A percentile compares a stretch with the other conserved stretches of the same genome.
phyloP scores from a whole-genome alignment of 2,329 filamentous ascomycete genomes.

The Ceratocystis eucalypticola region DNA sequence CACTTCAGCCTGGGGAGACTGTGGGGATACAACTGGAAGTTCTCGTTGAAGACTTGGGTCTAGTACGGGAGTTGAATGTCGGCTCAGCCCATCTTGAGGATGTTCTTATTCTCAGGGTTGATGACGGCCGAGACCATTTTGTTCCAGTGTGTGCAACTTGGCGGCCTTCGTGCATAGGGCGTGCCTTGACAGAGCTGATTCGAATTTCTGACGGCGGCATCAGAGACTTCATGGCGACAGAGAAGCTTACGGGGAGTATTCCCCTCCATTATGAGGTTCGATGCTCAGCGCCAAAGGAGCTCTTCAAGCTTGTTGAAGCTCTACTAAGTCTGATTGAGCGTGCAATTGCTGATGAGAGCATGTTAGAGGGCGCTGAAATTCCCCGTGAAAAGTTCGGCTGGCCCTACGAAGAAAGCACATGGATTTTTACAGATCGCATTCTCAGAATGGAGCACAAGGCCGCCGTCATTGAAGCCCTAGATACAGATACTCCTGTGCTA shows the following conservation, averaged over 20 bases:
- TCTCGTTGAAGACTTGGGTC: slow-evolving; percentile 47
- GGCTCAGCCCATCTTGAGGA: slow-evolving; percentile 58
- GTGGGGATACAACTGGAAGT: slow-evolving; percentile 55
- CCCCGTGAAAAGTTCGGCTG: slow-evolving; percentile 42
- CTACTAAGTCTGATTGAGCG: slow-evolving; percentile 47
- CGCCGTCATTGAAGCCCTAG: slow-evolving; percentile 51
- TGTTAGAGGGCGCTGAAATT: slow-evolving; percentile 41
- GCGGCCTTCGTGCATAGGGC: slow-evolving; percentile 69
- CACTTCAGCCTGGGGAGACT: slow-evolving; percentile 73
- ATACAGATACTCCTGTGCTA: slow-evolving; percentile 50
- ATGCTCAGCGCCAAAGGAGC: slow-evolving; percentile 72
- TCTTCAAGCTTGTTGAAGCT: slow-evolving; percentile 78
- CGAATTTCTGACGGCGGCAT: slow-evolving; percentile 72
- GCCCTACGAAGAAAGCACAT: slow-evolving; percentile 41
- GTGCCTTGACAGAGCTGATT: slow-evolving; percentile 78
- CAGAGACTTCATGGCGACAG: slow-evolving; percentile 35
- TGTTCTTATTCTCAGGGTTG: slow-evolving; percentile 72
- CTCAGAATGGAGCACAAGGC: slow-evolving; percentile 23
- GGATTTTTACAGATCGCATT: slow-evolving; percentile 21
- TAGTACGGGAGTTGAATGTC: slow-evolving; percentile 60
- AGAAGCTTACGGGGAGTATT: slow-evolving; percentile 35
- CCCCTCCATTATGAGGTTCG: slow-evolving; percentile 46
- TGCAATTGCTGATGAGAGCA: slow-evolving; percentile 46
- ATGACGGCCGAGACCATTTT: slow-evolving; percentile 80
- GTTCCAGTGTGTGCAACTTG: slow-evolving; percentile 66